Base-by-base conservation (phyloP, 805 yeast genomes). In the Candida parachauliodes region DNA sequence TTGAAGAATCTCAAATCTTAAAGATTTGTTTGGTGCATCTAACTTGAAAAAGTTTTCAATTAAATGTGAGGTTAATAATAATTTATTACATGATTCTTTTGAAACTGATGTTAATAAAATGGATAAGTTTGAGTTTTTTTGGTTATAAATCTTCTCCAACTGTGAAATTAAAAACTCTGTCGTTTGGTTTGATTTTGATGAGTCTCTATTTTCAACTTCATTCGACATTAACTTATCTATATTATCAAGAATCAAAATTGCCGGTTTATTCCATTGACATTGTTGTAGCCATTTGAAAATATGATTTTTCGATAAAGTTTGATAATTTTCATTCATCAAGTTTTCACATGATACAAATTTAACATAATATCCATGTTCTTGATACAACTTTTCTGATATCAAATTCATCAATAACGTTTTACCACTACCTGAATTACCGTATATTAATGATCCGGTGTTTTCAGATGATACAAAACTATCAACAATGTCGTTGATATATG, bases 391-490 rank as follows among this genome's bases (percentile, higher is more conserved):
- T 1, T 60, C 41, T 0, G 68, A 49, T 0, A 83, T 52, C 18
- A 70, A 62, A 3, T 67, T 57, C 11, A 79, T 51, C 2, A 83
- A 43, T 2, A 77, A 59, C 0, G 93, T 65, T 54, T 91, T 91
- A 0, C 98, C 98, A 43, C 87, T 74, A 0, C 96, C 97, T 1
- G 85, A 65, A 16, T 79, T 60, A 0, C 97, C 98, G 47, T 78
- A 72, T 0, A 89, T 50, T 37, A 88, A 60, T 0, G 79, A 63
- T 2, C 91, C 86, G 6, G 70, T 54, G 35, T 68, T 70, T 5
- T 73, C 51, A 20, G 64, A 74, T 28, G 70, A 57, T 5, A 65
- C 50, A 3, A 80, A 48, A 0, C 70, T 53, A 6, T 65, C 66
- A 5, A 59, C 46, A 8, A 79, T 48, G 3, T 62, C 59, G 0